phyloP scores from a whole-genome alignment of 2,329 filamentous ascomycete genomes.

The Xylariaceae sp. region DNA sequence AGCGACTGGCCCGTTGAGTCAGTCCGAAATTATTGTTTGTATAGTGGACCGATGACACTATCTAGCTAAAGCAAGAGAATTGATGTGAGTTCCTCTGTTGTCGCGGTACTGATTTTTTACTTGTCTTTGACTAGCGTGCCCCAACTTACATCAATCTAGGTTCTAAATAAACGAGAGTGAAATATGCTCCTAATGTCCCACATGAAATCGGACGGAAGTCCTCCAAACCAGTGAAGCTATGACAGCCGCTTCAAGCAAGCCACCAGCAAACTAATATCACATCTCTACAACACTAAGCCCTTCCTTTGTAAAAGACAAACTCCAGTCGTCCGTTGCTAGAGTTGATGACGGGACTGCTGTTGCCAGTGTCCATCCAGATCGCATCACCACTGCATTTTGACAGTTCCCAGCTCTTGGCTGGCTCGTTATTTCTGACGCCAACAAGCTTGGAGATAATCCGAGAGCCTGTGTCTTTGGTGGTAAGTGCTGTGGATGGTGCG shows the following conservation, averaged over 20 bases:
- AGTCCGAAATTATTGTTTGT: too few relatives aligned
- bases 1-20: too few relatives aligned
- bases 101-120: too few relatives aligned
- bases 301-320: constrained; percentile 23
- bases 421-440: constrained; percentile 14
- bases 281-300: neutral
- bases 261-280: neutral
- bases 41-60: too few relatives aligned
- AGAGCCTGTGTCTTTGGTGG: constrained; percentile 20
- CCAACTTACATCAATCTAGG: too few relatives aligned
- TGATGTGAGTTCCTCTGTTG: too few relatives aligned
- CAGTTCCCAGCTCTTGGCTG: constrained; percentile 19
- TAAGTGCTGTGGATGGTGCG: constrained; percentile 29
- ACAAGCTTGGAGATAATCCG: constrained; percentile 14
- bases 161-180: too few relatives aligned
- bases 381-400: constrained; percentile 13
- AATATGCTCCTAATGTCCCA: too few relatives aligned
- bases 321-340: constrained; percentile 21
- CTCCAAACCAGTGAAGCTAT: neutral
- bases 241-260: neutral
- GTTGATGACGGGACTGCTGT: constrained; percentile 13
- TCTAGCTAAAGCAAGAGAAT: too few relatives aligned
- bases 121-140: too few relatives aligned
- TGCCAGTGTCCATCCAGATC: constrained; percentile 18
- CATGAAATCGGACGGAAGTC: too few relatives aligned